Evolutionary conservation across 2,329 filamentous ascomycete species (phyloP).

Genomic region (Colletotrichum sidae): DNA sequence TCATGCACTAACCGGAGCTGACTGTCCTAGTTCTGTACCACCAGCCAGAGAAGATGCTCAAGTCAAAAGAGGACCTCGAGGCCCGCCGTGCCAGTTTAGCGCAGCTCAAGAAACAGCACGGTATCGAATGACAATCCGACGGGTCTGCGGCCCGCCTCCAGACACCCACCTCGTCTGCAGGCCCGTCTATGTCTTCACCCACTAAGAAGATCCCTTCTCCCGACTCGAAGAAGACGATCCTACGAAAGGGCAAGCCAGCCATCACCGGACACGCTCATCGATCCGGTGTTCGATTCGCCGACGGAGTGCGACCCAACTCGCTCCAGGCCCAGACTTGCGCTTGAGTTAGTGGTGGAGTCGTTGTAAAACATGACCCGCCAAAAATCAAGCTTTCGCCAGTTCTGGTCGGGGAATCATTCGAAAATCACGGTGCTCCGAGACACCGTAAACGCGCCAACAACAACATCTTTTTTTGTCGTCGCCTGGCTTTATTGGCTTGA

Average conservation of each 20-base stretch:
- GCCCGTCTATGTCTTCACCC: slow-evolving; percentile 66
- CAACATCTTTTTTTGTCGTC: slow-evolving; percentile 29
- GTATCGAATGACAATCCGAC: slow-evolving; percentile 95
- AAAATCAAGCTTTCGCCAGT: slow-evolving; percentile 31
- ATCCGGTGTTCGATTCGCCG: slow-evolving; percentile 56
- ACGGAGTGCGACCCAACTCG: slow-evolving; percentile 49
- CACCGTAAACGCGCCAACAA: slow-evolving; percentile 19
- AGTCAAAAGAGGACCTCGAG: slow-evolving; percentile 93
- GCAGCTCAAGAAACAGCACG: slow-evolving; percentile 96
- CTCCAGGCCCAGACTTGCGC: slow-evolving; percentile 50
- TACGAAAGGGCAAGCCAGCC: slow-evolving; percentile 56
- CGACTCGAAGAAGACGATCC: slow-evolving; percentile 55
- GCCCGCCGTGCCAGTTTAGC: slow-evolving; percentile 97
- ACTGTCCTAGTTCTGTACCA: slow-evolving; percentile 67
- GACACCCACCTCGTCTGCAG: slow-evolving; percentile 64
- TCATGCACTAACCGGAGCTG: slow-evolving; percentile 3
- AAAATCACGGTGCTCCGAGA: slow-evolving; percentile 3
- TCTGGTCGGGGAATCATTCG: slow-evolving; percentile 32
- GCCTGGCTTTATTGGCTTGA: slow-evolving; percentile 35
- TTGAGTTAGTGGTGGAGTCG: slow-evolving; percentile 42
- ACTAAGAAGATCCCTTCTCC: slow-evolving; percentile 49
- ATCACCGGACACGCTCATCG: slow-evolving; percentile 51
- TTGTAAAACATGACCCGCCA: slow-evolving; percentile 34
- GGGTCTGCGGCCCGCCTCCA: slow-evolving; percentile 68
- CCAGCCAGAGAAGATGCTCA: slow-evolving; percentile 76